Evolutionary conservation across 2,329 filamentous ascomycete species (phyloP), one percentile per base, ranked within the genome.

Genomic region (Westerdykella aurantiaca): DNA sequence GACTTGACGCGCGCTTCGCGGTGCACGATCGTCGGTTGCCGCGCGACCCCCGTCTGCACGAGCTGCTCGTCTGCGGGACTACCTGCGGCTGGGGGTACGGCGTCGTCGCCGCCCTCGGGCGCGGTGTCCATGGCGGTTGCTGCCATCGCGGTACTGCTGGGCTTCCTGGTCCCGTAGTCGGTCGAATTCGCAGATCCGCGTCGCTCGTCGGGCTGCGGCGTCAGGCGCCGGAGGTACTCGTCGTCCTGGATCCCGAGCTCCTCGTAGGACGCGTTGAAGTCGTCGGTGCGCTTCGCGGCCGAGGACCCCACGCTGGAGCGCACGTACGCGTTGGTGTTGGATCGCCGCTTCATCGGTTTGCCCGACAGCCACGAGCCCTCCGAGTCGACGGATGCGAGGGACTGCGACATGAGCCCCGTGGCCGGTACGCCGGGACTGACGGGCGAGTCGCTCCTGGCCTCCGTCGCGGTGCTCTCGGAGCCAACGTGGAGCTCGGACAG

Each of bases 361-460:
- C 91, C 89, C 3, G 89, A 93, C 37, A 98, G 81, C 93, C 93
- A 98, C 0, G 90, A 96, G 4, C 80, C 93, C 70, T 98, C 93
- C 0, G 90, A 96, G 61, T 96, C 93, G 46, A 97, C 88, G 0
- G 90, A 96, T 2, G 89, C 93, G 14, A 97, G 76, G 0, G 91
- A 97, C 65, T 90, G 85, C 23, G 89, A 88, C 61, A 89, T 68
- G 29, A 63, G 47, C 11, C 60, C 62, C 16, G 60, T 55, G 17
- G 54, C 46, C 11, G 55, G 59, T 31, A 56, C 50, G n/a, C 51
- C 56, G 6, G 65, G 58, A 37, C 60, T 66, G 39, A 68, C 60
- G 0, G 71, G 69, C 9, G 71, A 73, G 38, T 74, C 72, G 23
- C 66, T 71, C 37, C 70, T 66, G 40, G 45, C 45, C 21, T 50